Percentiles rank a stretch among this genome's conserved stretches.
phyloP scores from a whole-genome alignment of 495 filamentous ascomycete species.

The Tuber magnatum region DNA sequence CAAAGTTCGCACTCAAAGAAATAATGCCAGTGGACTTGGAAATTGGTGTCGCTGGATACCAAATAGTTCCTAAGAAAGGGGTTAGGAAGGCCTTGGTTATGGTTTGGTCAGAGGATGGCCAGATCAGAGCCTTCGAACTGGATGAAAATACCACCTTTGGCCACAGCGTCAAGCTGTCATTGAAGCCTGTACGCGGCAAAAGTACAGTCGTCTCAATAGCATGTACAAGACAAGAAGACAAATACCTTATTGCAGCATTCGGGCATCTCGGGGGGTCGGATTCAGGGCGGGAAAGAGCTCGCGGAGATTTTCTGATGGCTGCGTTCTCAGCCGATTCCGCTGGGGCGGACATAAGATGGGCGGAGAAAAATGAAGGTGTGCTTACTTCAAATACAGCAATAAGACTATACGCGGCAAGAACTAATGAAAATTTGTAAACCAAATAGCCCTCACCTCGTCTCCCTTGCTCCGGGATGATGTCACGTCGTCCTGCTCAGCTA shows the following conservation, averaged over 20 bases:
- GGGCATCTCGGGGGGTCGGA: not conserved
- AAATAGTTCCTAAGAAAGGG: conserved; percentile 21
- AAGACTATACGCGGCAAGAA: conserved; percentile 9
- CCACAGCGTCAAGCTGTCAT: not conserved
- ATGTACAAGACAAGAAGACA: conserved; percentile 14
- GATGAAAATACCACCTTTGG: conserved; percentile 6
- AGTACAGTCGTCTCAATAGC: conserved; percentile 12
- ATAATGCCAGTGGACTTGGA: conserved; percentile 14
- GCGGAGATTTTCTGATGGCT: conserved; percentile 14
- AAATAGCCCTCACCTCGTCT: conserved; percentile 16
- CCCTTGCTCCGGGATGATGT: conserved; percentile 6
- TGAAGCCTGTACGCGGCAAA: not conserved
- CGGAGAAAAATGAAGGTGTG: conserved; percentile 31
- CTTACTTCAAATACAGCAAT: conserved; percentile 23
- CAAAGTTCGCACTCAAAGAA: conserved; percentile 21
- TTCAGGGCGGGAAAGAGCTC: conserved; percentile 3
- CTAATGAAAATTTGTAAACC: conserved; percentile 9
- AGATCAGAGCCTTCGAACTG: conserved; percentile 13
- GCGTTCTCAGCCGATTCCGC: conserved; percentile 18
- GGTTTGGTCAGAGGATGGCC: conserved; percentile 17
- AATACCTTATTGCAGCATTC: conserved; percentile 17
- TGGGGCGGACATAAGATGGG: conserved; percentile 23
- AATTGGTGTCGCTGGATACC: conserved; percentile 21
- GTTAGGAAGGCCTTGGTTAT: conserved; percentile 12
- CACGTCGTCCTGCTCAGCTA: conserved; percentile 25